Percentiles rank a stretch among this genome's conserved stretches.
Conservation (phyloP, 2,329 filamentous ascomycete species). For the Scedosporium aurantiacum region DNA sequence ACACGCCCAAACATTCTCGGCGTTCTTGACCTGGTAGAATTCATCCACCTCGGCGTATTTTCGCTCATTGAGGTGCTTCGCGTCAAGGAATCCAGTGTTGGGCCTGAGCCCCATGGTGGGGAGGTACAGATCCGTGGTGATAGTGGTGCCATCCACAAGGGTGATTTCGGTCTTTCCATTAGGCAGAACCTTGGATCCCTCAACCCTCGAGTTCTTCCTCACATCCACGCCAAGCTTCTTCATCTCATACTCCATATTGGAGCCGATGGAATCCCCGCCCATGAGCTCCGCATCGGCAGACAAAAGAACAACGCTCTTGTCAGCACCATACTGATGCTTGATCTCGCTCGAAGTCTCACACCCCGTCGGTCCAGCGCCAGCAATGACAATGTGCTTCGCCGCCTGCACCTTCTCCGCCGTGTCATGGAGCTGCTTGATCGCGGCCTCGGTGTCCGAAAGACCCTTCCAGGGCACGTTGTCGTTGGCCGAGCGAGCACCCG, state of each 20-base stretch:
- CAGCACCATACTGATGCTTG: constrained; percentile 33
- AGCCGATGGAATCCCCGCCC: constrained; percentile 30
- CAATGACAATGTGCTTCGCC: constrained; percentile 43
- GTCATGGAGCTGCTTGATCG: constrained; percentile 25
- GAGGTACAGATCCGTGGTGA: constrained; percentile 45
- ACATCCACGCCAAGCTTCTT: constrained; percentile 40
- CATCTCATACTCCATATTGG: constrained; percentile 36
- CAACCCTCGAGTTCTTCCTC: constrained; percentile 29
- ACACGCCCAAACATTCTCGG: constrained; percentile 38
- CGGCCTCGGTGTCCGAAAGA: constrained; percentile 33
- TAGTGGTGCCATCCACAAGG: constrained; percentile 32
- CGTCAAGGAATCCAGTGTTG: constrained; percentile 42
- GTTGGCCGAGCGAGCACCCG: constrained; percentile 34
- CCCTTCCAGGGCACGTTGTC: constrained; percentile 41
- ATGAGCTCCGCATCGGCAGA: constrained; percentile 29
- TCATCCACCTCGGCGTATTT: constrained; percentile 40
- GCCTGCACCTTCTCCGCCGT: constrained; percentile 28
- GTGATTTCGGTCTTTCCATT: constrained; percentile 37
- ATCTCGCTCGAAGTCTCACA: constrained; percentile 46
- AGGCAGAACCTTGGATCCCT: constrained; percentile 18
- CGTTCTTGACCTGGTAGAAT: constrained; percentile 33
- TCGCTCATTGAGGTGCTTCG: constrained; percentile 28
- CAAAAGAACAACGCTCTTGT: constrained; percentile 39
- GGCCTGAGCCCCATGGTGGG: constrained; percentile 43
- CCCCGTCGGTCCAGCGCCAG: constrained; percentile 44